phyloP scores from a whole-genome alignment of 208 protist genomes.

The Leishmania tarentolae region DNA sequence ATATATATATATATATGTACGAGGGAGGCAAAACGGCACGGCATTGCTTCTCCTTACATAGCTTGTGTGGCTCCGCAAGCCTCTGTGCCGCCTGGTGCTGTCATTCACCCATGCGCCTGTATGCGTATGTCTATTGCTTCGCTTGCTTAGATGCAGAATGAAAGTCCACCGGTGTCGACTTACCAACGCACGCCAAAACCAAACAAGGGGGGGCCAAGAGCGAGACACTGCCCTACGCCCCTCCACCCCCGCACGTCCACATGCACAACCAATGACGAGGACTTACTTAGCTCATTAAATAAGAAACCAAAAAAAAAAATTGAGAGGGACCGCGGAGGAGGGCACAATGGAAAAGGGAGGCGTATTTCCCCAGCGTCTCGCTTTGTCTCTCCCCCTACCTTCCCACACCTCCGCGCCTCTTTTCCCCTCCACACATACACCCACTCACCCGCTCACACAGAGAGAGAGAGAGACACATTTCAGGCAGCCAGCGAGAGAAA shows the following conservation, averaged over 20 bases:
- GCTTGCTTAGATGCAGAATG: not conserved
- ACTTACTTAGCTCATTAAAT: slow-evolving; percentile 22
- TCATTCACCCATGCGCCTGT: not conserved
- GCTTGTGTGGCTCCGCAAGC: not conserved
- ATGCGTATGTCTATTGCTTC: not conserved
- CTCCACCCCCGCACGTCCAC: not conserved
- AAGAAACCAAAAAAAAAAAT: not conserved
- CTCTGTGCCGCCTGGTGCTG: not conserved
- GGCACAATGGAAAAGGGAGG: not conserved
- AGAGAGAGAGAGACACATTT: not conserved
- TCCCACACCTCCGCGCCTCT: not conserved
- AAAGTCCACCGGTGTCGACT: not conserved
- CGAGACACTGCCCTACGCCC: not conserved
- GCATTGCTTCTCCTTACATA: not conserved
- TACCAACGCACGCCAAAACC: not conserved
- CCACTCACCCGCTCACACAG: not conserved
- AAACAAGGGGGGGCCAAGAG: too few relatives aligned
- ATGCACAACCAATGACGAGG: not conserved
- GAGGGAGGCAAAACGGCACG: not conserved
- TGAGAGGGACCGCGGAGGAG: not conserved
- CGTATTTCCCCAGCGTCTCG: too few relatives aligned
- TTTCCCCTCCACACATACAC: not conserved
- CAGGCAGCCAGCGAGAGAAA: not conserved
- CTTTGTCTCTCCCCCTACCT: not conserved
- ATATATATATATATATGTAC: not conserved